Evolutionary conservation across 441 rosid species (phyloP), one percentile per base, ranked within the genome.

Genomic region (Omphalea diandra): DNA sequence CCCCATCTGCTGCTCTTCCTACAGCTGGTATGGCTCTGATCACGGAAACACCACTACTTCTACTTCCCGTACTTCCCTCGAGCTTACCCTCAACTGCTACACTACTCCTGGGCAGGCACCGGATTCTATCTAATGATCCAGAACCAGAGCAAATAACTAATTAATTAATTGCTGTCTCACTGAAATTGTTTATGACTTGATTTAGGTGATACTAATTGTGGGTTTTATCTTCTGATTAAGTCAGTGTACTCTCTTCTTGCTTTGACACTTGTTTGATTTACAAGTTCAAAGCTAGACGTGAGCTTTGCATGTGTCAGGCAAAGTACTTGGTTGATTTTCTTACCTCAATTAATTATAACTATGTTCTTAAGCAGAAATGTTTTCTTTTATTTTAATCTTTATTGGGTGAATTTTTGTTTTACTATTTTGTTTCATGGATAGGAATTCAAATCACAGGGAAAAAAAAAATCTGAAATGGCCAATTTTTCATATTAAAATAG

Each of bases 11-110:
- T 65, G 59, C 70, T 67, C 77, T 75, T 46, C n/a, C n/a, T n/a
- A 76, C 3, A 75, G 67, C 55, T 78, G 81, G 75, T 76, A 73
- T 41, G 71, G 80, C 46, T 26, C 71, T 49, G 72, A 63, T 17
- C 82, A 72, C 31, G 36, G 52, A 40, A 74, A 60, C 63, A 78
- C 70, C 70, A 75, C 69, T 66, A 62, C 46, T n/a, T n/a, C n/a
- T 17, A 74, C 89, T 27, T 77, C 86, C 17, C 77, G 79, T 41
- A 77, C 89, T 73, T 86, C 97, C 27, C 93, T 94, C 65, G 89
- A 87, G 87, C 96, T 94, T 17, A 79, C 87, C 80, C 87, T 94
- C 74, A 90, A 87, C 74, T 83, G 91, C 66, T 89, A 81, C 82
- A 67, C 83, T 31, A 14, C 36, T 0, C 12, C 6, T 36, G 75